A percentile compares a stretch with the other conserved stretches of the same genome.
phyloP scores from a whole-genome alignment of 345 rosid species.

The Euphorbia peplus region DNA sequence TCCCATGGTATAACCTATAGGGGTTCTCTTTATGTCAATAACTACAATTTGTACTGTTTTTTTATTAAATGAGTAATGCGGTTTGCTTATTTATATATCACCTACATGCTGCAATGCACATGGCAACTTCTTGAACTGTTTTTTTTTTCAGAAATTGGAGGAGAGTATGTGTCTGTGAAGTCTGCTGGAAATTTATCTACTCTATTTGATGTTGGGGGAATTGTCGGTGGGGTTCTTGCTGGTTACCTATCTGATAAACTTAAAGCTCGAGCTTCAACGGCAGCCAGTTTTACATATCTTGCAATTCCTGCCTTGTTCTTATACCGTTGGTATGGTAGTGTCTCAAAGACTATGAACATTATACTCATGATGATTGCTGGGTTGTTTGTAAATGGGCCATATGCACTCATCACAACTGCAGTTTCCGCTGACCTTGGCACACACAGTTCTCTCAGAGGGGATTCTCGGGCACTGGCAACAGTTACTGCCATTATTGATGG shows the following conservation, averaged over 20 bases:
- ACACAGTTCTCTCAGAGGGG: constrained; percentile 74
- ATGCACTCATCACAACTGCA: constrained; percentile 95
- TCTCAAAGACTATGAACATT: constrained; percentile 57
- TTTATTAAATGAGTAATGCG: background rate
- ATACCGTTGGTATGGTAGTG: constrained; percentile 63
- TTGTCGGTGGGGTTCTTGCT: constrained; percentile 75
- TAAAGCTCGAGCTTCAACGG: constrained; percentile 76
- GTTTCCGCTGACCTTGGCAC: constrained; percentile 97
- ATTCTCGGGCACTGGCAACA: constrained; percentile 90
- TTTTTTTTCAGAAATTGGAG: constrained; percentile 63
- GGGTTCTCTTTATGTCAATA: background rate
- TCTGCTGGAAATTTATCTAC: constrained; percentile 95
- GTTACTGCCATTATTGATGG: constrained; percentile 95
- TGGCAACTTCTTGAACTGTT: background rate
- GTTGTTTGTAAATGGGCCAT: constrained; percentile 84
- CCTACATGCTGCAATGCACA: no score
- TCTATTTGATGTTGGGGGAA: constrained; percentile 89
- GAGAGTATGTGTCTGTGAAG: constrained; percentile 79
- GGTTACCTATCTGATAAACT: constrained; percentile 85
- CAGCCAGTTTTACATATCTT: constrained; percentile 76
- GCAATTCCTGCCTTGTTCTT: constrained; percentile 85
- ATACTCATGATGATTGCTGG: constrained; percentile 85
- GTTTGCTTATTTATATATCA: background rate
- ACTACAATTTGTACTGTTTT: background rate
- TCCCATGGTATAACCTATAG: background rate